Evolutionary conservation across 331 rosid species (phyloP).

Genomic region (Acacia pycnantha): DNA sequence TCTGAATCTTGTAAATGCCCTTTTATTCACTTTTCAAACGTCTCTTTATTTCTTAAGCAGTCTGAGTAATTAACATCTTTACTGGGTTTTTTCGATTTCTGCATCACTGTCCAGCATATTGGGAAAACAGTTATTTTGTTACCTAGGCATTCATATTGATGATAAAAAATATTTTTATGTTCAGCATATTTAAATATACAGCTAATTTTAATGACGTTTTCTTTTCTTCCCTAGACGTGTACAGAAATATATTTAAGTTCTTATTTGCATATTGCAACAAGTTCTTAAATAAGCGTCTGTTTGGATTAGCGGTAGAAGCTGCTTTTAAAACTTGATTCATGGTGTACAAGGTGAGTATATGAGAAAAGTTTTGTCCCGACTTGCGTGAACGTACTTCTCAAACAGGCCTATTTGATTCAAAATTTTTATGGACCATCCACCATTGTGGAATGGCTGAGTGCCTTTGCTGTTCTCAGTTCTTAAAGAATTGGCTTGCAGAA

Average conservation of each 20-base stretch:
- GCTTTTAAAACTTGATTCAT: no score
- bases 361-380: no score
- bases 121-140: constrained; percentile 1
- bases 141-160: not conserved
- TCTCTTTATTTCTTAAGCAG: constrained; percentile 21
- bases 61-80: constrained; percentile 15
- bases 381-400: no score
- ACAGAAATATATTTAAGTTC: not conserved
- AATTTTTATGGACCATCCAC: not conserved
- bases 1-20: constrained; percentile 27
- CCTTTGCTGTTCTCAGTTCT: not conserved
- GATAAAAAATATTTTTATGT: not conserved
- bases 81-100: not conserved
- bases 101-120: constrained; percentile 22
- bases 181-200: not conserved
- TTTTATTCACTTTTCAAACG: not conserved
- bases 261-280: not conserved
- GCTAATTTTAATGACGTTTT: constrained; percentile 10
- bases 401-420: not conserved
- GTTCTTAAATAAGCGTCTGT: not conserved
- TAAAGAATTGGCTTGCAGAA: constrained; percentile 24
- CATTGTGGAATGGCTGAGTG: not conserved
- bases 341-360: no score
- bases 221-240: constrained; percentile 13
- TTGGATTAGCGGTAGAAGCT: no score